Evolutionary conservation across 2,329 filamentous ascomycete species (phyloP).

Genomic region (Talaromyces sp.): DNA sequence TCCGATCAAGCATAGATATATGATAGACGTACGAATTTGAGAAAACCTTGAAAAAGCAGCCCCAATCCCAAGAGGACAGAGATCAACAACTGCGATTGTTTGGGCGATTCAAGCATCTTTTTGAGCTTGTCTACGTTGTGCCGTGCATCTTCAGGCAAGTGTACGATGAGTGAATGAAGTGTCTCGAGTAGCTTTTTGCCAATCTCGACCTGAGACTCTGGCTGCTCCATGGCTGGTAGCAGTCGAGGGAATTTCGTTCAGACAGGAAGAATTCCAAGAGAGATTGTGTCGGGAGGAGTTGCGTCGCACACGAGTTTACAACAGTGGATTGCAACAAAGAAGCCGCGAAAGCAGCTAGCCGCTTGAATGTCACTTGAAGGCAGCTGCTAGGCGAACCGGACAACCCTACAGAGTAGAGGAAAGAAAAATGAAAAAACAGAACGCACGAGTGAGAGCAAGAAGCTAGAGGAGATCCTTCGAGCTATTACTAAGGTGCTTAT

Average conservation of each 20-base stretch:
- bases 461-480: neutral
- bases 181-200: slow-evolving; percentile 2
- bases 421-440: neutral
- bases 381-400: neutral
- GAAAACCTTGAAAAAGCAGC: slow-evolving; percentile 9
- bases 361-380: neutral
- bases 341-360: neutral
- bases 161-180: neutral
- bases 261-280: neutral
- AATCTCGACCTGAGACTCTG: slow-evolving; percentile 13
- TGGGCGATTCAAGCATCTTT: neutral
- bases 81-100: slow-evolving; percentile 3
- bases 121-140: slow-evolving; percentile 2
- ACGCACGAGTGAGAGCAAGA: neutral
- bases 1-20: neutral
- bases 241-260: neutral
- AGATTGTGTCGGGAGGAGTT: neutral
- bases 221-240: slow-evolving; percentile 1
- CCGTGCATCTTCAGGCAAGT: slow-evolving; percentile 8
- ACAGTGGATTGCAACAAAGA: neutral
- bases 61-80: neutral
- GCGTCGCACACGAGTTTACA: neutral
- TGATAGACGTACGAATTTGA: slow-evolving; percentile 9
- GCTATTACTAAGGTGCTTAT: slow-evolving; percentile 3
- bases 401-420: neutral